Evolutionary conservation across 345 rosid genomes (phyloP), one percentile per base, ranked within the genome.

Genomic region (Sonneratia alba): DNA sequence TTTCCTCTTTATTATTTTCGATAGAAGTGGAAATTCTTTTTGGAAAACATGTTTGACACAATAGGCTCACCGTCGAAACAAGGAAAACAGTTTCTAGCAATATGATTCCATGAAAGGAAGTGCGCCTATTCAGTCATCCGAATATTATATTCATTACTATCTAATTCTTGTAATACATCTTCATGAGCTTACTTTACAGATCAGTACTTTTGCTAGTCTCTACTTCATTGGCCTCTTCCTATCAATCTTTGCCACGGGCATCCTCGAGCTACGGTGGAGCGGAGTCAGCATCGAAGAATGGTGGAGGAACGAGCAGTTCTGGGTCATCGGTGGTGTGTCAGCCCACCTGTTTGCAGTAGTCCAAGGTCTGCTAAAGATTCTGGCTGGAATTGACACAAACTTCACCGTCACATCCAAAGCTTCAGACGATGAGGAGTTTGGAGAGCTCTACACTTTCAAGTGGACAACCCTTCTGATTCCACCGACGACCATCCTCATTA

Each of bases 311-410:
- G 51, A 47, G 15, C 51, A 95, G 76, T 95, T 92, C 77, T 92
- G 97, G 94, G 97, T 95, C 74, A 95, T 92, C 49, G 99, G 97
- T 53, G 97, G 97, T 53, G 84, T 95, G 71, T 95, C 97, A 21
- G 99, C 98, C 55, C 98, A 95, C 80, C 90, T 95, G 42, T 89
- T 95, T 36, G 97, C 99, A 0, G 97, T 92, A 51, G 85, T 92
- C 61, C 97, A 89, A 83, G 97, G 97, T 75, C 87, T 89, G 36
- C 79, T 89, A 62, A 95, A 95, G 81, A 79, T 95, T 74, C 85
- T 92, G 71, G 99, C 94, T 9, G 96, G 96, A 57, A 87, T 95
- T 59, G 97, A 95, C 81, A 95, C 97, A 0, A 92, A 90, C 85
- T 95, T 95, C 87, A 92, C 97, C 0, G 99, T 95, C 78, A 95